phyloP scores from a whole-genome alignment of 2,329 filamentous ascomycete genomes.

The Hypoxylon sp. region DNA sequence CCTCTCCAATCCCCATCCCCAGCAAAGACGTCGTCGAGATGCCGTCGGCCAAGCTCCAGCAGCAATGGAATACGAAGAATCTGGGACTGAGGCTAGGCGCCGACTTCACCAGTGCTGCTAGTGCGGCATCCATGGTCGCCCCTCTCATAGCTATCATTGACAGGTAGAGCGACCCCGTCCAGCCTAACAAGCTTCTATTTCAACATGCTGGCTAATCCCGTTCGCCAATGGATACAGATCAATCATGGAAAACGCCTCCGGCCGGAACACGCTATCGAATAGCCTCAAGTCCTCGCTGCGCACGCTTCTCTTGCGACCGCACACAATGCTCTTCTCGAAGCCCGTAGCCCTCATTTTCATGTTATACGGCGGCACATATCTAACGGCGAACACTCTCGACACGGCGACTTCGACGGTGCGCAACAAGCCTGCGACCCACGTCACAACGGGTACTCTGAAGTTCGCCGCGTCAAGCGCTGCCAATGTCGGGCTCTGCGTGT shows the following conservation, averaged over 20 bases:
- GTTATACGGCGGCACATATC: conserved; percentile 90
- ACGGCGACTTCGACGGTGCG: conserved; percentile 77
- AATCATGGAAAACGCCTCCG: conserved; percentile 87
- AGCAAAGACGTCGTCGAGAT: conserved; percentile 38
- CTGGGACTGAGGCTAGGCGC: conserved; percentile 74
- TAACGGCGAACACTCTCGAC: conserved; percentile 89
- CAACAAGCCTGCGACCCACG: conserved; percentile 68
- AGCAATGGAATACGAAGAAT: conserved; percentile 80
- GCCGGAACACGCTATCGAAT: conserved; percentile 68
- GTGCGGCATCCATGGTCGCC: conserved; percentile 81
- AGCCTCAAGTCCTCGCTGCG: conserved; percentile 72
- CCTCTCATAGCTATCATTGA: conserved; percentile 91
- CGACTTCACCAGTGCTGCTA: conserved; percentile 77
- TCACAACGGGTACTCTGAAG: conserved; percentile 82
- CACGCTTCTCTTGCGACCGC: conserved; percentile 70
- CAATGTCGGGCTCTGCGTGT: conserved; percentile 87
- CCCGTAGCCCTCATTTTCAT: conserved; percentile 78
- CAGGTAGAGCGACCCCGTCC: conserved; percentile 64
- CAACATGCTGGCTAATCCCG: conserved; percentile 18
- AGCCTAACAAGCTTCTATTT: conserved; percentile 1
- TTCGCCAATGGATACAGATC: conserved; percentile 61
- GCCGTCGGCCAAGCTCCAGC: conserved; percentile 42
- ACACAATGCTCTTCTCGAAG: conserved; percentile 71
- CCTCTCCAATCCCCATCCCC: conserved; percentile 28
- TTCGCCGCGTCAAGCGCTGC: conserved; percentile 84